Evolutionary conservation across 2,329 filamentous ascomycete species (phyloP), one percentile per base, ranked within the genome.

Genomic region (Didymella sp.): DNA sequence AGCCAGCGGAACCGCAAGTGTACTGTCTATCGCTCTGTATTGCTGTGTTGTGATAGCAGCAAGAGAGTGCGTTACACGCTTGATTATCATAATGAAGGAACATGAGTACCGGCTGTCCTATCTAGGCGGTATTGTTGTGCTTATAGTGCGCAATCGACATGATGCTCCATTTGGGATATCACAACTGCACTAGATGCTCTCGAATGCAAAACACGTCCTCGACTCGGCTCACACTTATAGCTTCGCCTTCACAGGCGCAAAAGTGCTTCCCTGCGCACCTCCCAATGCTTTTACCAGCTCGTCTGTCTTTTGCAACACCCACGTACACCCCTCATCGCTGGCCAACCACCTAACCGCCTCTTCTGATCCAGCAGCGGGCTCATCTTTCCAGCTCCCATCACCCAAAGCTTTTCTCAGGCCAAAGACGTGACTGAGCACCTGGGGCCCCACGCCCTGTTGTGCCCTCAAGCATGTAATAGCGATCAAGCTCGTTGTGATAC

Each of bases 341-440:
- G 86, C 86, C 66, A 89, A 73, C 87, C 87, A 89, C 64, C 79
- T 76, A 1, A 81, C 83, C 1, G 81, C 84, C 64, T 89, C 84
- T 55, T 83, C 77, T 24, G 82, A 78, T 7, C 71, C 73, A 28
- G 79, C 77, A 45, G 80, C 78, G 0, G 68, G 64, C 52, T 83
- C 82, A 47, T 76, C 73, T 33, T 76, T 82, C 74, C 75, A 82
- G 19, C 79, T 80, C 1, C 88, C 89, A 73, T 92, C 87, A 61
- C 89, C 86, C 48, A 89, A 81, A 0, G 86, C 89, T 79, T 95
- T 95, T 56, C 89, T 78, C 76, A 96, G 72, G 0, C 91, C 91
- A 77, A 92, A 94, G 0, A 95, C 82, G 76, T 96, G 91, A 63
- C 88, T 91, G 17, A 89, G 77, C 12, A 96, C 90, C 80, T 95